A percentile compares a stretch with the other conserved stretches of the same genome.
Conservation (phyloP, 805 yeast species). For the Lipomyces japonicus region DNA sequence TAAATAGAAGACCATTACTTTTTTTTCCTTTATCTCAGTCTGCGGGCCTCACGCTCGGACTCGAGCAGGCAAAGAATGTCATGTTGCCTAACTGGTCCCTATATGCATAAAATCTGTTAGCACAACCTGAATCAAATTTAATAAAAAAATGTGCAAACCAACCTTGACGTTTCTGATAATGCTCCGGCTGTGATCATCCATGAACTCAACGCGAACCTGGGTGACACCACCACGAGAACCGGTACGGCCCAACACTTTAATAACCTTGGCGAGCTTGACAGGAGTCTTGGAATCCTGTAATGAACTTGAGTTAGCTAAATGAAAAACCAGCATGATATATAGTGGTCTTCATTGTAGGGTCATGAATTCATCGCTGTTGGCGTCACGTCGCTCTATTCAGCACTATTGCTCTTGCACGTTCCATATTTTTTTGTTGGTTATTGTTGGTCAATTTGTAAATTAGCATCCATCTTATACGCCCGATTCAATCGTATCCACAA, state of each 20-base stretch:
- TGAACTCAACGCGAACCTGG: slow-evolving; percentile 96
- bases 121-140: slow-evolving; percentile 1
- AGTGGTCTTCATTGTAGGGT: too few species aligned
- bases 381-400: too few species aligned
- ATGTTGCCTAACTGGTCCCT: slow-evolving; percentile 97
- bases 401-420: too few species aligned
- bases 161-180: slow-evolving; percentile 87
- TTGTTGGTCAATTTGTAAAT: too few species aligned
- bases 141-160: not conserved
- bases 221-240: slow-evolving; percentile 98
- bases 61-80: slow-evolving; percentile 99
- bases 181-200: slow-evolving; percentile 91
- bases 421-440: too few species aligned
- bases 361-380: too few species aligned
- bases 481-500: too few species aligned
- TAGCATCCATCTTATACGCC: too few species aligned
- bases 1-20: too few species aligned
- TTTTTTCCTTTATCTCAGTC: slow-evolving; percentile 46
- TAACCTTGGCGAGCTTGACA: slow-evolving; percentile 98
- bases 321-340: not conserved
- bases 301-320: not conserved
- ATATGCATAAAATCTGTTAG: not conserved
- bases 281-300: slow-evolving; percentile 51
- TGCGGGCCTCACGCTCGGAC: slow-evolving; percentile 97
- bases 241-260: slow-evolving; percentile 99